Conservation (phyloP, 1,139 yeast species). For the Kurtzmaniella quercitrusa region DNA sequence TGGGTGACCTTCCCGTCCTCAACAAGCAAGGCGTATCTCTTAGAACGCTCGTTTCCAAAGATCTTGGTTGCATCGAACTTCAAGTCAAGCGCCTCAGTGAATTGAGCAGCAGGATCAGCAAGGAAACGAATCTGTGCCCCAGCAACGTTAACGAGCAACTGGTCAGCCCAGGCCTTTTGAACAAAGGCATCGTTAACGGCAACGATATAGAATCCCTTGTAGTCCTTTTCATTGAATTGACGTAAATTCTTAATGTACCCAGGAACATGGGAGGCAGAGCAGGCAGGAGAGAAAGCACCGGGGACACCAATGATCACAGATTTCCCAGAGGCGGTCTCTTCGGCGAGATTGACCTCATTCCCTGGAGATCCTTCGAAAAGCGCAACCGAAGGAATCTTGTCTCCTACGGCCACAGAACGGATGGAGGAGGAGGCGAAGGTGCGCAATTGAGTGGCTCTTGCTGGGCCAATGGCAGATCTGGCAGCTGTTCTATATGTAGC, state of each 20-base stretch:
- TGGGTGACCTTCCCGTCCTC: slow-evolving; percentile 67
- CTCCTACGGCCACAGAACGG: slow-evolving; percentile 46
- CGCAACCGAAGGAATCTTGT: slow-evolving; percentile 50
- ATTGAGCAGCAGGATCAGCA: slow-evolving; percentile 76
- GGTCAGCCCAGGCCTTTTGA: slow-evolving; percentile 70
- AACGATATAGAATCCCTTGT: slow-evolving; percentile 55
- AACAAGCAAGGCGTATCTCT: slow-evolving; percentile 72
- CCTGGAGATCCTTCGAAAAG: slow-evolving; percentile 69
- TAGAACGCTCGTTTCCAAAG: slow-evolving; percentile 72
- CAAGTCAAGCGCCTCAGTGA: slow-evolving; percentile 60
- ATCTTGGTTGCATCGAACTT: slow-evolving; percentile 66
- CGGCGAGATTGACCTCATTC: slow-evolving; percentile 55
- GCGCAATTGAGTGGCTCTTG: slow-evolving; percentile 13
- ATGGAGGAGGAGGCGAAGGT: slow-evolving; percentile 28
- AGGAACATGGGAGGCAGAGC: slow-evolving; percentile 75
- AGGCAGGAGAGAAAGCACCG: slow-evolving; percentile 88
- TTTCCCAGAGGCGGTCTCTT: slow-evolving; percentile 50
- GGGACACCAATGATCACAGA: slow-evolving; percentile 77
- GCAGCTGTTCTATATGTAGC: slow-evolving; percentile 15
- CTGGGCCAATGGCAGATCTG: slow-evolving; percentile 7
- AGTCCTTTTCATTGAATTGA: slow-evolving; percentile 62
- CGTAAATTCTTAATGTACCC: slow-evolving; percentile 56
- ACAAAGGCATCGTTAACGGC: slow-evolving; percentile 88
- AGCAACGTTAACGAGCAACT: slow-evolving; percentile 30
- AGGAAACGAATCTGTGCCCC: slow-evolving; percentile 47